Percentiles rank a stretch among this genome's conserved stretches.
Conservation (phyloP, 1,139 yeast genomes). For the Yamadazyma songkhlaensis region DNA sequence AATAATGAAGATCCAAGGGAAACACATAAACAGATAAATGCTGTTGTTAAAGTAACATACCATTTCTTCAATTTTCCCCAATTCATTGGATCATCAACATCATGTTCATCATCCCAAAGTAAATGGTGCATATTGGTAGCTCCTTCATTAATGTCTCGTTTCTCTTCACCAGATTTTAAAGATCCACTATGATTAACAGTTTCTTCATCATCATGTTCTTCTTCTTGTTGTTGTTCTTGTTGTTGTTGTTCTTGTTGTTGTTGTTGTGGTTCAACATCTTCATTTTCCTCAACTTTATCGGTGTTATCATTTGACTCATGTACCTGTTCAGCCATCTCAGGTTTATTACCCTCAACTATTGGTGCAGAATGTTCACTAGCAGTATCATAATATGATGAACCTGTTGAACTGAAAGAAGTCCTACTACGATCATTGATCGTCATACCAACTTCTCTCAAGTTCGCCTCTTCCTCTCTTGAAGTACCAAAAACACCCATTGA, state of each 20-base stretch:
- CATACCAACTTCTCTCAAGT: conserved; percentile 33
- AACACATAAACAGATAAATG: conserved; percentile 61
- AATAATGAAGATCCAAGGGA: conserved; percentile 71
- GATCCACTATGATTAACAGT: neutral
- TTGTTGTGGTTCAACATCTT: neutral
- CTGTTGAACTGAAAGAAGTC: conserved; percentile 15
- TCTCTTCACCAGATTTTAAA: neutral
- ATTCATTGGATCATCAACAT: conserved; percentile 61
- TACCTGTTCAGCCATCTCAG: conserved; percentile 3
- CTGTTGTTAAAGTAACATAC: conserved; percentile 61
- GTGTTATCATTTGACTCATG: neutral
- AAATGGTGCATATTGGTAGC: conserved; percentile 23
- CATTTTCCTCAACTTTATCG: neutral
- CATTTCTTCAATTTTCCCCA: conserved; percentile 66
- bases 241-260: neutral
- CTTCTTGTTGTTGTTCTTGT: neutral
- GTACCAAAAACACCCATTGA: conserved; percentile 27
- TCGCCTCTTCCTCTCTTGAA: conserved; percentile 33
- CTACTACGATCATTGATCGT: conserved; percentile 6
- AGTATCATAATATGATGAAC: conserved; percentile 32
- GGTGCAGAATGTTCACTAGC: conserved; percentile 25
- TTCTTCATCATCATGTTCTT: neutral
- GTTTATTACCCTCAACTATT: too few species aligned
- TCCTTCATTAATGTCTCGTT: neutral
- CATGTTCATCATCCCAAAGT: conserved; percentile 62